phyloP scores from a whole-genome alignment of 164 flowering plant genomes.

The Tetrastigma voinierianum region DNA sequence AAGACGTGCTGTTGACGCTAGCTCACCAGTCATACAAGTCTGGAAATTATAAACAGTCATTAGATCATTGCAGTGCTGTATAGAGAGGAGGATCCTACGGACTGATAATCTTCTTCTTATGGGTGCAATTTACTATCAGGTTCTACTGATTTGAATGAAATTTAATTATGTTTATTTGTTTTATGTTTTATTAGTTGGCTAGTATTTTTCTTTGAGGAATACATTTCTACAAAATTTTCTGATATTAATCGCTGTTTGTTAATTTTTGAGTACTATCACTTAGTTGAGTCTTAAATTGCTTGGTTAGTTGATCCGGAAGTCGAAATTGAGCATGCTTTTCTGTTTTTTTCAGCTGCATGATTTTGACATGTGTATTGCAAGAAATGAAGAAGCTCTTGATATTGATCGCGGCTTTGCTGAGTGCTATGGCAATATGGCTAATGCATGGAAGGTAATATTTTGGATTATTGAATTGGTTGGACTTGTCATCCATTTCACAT shows the following conservation, averaged over 20 bases:
- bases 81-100: constrained; percentile 76
- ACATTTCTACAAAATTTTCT: background rate
- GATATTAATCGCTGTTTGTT: background rate
- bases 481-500: too few relatives aligned
- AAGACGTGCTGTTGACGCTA: constrained; percentile 59
- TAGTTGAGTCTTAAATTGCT: background rate
- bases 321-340: background rate
- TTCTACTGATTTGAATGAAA: constrained; percentile 13
- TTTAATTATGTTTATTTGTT: background rate
- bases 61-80: constrained; percentile 78
- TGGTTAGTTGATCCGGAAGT: background rate
- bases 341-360: constrained; percentile 70
- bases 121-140: constrained; percentile 97
- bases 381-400: constrained; percentile 90
- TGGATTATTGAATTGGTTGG: background rate
- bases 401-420: constrained; percentile 89
- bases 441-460: constrained; percentile 92
- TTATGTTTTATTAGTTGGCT: background rate
- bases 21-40: constrained; percentile 90
- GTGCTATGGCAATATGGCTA: constrained; percentile 99
- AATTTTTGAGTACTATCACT: background rate
- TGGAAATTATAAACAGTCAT: constrained; percentile 79
- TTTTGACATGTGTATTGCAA: constrained; percentile 88
- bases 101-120: constrained; percentile 93
- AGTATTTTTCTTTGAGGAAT: background rate